These are phyloP conservation scores for Alternaria gaisen DNA, from an alignment of 2,329 filamentous ascomycete genomes.

Conservation along the genomic window DNA sequence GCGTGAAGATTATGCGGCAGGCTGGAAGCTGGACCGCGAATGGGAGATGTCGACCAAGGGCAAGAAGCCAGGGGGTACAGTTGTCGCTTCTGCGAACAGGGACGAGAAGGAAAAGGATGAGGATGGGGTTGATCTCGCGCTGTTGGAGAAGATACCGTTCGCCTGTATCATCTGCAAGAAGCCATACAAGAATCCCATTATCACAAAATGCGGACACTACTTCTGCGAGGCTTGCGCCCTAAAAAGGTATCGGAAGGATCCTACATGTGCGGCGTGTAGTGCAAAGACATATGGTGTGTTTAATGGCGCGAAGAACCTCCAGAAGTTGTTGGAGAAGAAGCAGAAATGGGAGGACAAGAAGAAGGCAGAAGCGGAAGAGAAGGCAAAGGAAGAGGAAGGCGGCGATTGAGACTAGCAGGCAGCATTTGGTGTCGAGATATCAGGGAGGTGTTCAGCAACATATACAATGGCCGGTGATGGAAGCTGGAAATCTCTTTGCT, in stretches of 20 bases:
- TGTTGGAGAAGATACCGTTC: constrained; percentile 87
- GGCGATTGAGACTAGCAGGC: constrained; percentile 22
- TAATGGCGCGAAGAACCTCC: constrained; percentile 83
- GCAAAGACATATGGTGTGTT: constrained; percentile 89
- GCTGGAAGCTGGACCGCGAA: constrained; percentile 93
- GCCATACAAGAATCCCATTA: constrained; percentile 78
- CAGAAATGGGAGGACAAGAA: constrained; percentile 67
- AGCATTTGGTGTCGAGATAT: not conserved
- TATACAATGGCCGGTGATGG: not conserved
- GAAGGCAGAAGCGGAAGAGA: constrained; percentile 64
- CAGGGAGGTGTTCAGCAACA: not conserved
- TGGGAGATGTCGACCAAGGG: constrained; percentile 85
- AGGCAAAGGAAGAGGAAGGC: constrained; percentile 34
- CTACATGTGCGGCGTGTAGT: constrained; percentile 85
- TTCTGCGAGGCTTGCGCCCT: constrained; percentile 93
- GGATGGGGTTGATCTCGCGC: constrained; percentile 70
- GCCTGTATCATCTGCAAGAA: constrained; percentile 86
- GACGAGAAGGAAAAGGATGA: constrained; percentile 54
- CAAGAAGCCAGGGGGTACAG: constrained; percentile 60
- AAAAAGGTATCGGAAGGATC: constrained; percentile 84
- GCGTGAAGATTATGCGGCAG: constrained; percentile 82
- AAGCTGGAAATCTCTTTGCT: not conserved
- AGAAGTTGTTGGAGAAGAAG: constrained; percentile 80
- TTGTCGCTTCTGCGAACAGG: constrained; percentile 67
- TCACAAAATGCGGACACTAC: constrained; percentile 94